Base-by-base conservation (phyloP, 1,139 yeast genomes). In the Geotrichum aggregatum region DNA sequence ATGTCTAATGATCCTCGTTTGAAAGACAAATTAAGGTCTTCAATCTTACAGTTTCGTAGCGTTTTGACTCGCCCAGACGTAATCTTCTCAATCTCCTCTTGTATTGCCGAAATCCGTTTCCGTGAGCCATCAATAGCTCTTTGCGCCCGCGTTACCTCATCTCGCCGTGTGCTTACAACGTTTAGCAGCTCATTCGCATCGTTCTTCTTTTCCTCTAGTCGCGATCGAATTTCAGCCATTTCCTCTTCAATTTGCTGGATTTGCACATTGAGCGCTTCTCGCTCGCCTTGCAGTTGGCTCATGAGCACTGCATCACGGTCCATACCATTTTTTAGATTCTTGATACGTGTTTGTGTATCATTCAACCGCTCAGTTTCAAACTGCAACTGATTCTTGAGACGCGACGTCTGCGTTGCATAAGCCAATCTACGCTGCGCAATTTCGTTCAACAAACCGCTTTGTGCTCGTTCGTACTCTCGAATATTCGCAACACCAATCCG, bases 11-110 rank as follows among this genome's bases (percentile, higher is more conserved):
- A 76, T 0, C 94, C 92, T 35, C 78, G 78, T 7, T 66, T 60
- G 40, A 88, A 69, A 1, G 96, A 96, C 14, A 91, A 62, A 10
- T 74, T 73, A 14, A 85, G 74, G 57, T 80, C 84, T 52, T 86
- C 87, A 57, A 91, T 77, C 62, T 86, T 87, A 68, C 96, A 87
- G 57, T 80, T 81, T 59, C 84, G 81, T 58, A 89, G 72, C 24
- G 82, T 71, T 58, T 80, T 78, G 4, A 81, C 73, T 59, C 86
- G 77, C 51, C 82, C 86, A 21, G 82, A 68, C 56, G 77, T 81
- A 4, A 75, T 66, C 56, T 78, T 79, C 46, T 83, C 82, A 3
- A 80, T 63, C 33, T 75, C 75, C 59, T 82, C 88, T 56, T 81
- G 83, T 5, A 71, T 59, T 16, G 64, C 68, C 1, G 72, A 65